Evolutionary conservation across 805 yeast species (phyloP).

Genomic region (Nakazawaea sp.): DNA sequence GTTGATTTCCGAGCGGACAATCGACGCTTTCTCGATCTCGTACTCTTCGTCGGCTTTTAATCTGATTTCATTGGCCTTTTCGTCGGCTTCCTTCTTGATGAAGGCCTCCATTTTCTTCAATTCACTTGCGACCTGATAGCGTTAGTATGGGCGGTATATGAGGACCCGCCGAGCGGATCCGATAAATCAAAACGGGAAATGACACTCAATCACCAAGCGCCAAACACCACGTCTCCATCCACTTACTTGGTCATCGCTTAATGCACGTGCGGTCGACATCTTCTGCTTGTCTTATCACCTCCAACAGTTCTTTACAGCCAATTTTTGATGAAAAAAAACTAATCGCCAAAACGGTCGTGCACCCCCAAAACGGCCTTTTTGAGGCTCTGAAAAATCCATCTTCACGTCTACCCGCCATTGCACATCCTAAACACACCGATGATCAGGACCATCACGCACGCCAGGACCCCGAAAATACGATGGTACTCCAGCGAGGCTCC

Average conservation of each 20-base stretch:
- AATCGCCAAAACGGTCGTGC: too few relatives aligned
- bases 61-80: constrained; percentile 92
- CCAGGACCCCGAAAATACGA: not conserved
- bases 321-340: too few relatives aligned
- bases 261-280: constrained; percentile 18
- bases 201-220: too few relatives aligned
- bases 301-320: too few relatives aligned
- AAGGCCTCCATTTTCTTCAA: constrained; percentile 97
- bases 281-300: not conserved
- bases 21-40: constrained; percentile 93
- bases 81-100: constrained; percentile 98
- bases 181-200: too few relatives aligned
- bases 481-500: constrained; percentile 27
- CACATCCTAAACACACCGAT: too few relatives aligned
- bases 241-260: constrained; percentile 45
- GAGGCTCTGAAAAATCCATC: not conserved
- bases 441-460: too few relatives aligned
- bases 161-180: too few relatives aligned
- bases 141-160: too few relatives aligned
- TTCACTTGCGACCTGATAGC: constrained; percentile 83
- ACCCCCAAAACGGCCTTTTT: too few relatives aligned
- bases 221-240: not conserved
- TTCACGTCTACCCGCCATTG: not conserved
- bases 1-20: constrained; percentile 88
- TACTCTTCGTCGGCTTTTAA: constrained; percentile 98